phyloP scores from a whole-genome alignment of 2,329 filamentous ascomycete genomes.

The Blumeriella jaapii region DNA sequence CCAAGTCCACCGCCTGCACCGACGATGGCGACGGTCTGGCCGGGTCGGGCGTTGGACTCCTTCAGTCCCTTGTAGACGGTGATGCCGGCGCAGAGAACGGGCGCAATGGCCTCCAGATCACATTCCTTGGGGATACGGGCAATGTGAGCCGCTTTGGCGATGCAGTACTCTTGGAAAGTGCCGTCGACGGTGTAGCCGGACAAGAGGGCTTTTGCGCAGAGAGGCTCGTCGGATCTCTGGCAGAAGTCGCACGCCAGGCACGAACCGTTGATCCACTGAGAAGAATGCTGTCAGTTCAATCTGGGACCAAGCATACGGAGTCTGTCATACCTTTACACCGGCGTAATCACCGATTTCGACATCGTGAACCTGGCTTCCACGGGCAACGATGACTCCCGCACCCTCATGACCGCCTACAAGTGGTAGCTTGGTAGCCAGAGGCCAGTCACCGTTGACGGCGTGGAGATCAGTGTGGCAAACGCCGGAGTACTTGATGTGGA shows the following conservation, averaged over 20 bases:
- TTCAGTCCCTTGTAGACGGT: slow-evolving; percentile 90
- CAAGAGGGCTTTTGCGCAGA: slow-evolving; percentile 63
- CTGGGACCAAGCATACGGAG: background rate
- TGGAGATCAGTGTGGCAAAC: slow-evolving; percentile 83
- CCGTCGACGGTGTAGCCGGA: slow-evolving; percentile 92
- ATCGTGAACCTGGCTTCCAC: slow-evolving; percentile 65
- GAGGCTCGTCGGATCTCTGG: slow-evolving; percentile 66
- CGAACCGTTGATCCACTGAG: slow-evolving; percentile 72
- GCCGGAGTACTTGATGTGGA: slow-evolving; percentile 84
- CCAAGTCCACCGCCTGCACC: slow-evolving; percentile 79
- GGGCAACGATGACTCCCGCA: slow-evolving; percentile 72
- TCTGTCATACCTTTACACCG: slow-evolving; percentile 54
- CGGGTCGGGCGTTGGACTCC: slow-evolving; percentile 63
- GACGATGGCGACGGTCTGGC: slow-evolving; percentile 72
- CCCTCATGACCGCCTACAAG: slow-evolving; percentile 74
- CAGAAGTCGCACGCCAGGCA: slow-evolving; percentile 81
- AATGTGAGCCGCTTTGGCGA: slow-evolving; percentile 78
- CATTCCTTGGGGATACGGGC: slow-evolving; percentile 70
- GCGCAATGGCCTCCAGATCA: slow-evolving; percentile 64
- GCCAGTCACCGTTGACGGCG: slow-evolving; percentile 85
- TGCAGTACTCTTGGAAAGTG: slow-evolving; percentile 83
- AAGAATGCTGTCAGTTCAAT: slow-evolving; percentile 9
- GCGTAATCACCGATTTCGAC: slow-evolving; percentile 74
- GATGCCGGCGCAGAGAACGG: slow-evolving; percentile 74
- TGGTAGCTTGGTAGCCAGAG: slow-evolving; percentile 68